Percentiles rank a stretch among this genome's conserved stretches.
Conservation (phyloP, 2,329 filamentous ascomycete genomes). For the Biscogniauxia marginata region DNA sequence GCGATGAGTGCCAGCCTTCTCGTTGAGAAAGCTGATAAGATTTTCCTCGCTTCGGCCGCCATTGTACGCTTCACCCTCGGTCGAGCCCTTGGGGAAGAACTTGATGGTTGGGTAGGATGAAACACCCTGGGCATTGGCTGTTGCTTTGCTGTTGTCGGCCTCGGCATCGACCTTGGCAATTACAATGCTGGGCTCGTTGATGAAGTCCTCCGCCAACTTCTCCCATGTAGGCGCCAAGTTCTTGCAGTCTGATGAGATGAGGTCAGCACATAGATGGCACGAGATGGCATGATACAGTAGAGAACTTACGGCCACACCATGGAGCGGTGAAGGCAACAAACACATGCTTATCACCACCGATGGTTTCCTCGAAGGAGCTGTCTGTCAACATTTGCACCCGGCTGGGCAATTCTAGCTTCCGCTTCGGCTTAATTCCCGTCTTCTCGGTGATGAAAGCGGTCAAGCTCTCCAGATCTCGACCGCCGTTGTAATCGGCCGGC, state of each 20-base stretch:
- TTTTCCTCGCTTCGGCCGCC: conserved; percentile 75
- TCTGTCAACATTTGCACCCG: conserved; percentile 80
- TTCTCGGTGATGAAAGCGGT: conserved; percentile 81
- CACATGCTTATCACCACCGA: conserved; percentile 86
- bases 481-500: conserved; percentile 81
- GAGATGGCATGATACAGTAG: conserved; percentile 3
- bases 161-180: conserved; percentile 97
- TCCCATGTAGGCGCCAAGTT: conserved; percentile 88
- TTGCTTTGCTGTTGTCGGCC: conserved; percentile 75
- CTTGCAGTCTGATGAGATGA: conserved; percentile 80
- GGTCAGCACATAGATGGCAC: conserved; percentile 11
- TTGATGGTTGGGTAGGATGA: conserved; percentile 95
- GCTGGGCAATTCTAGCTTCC: conserved; percentile 70
- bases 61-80: conserved; percentile 67
- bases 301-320: conserved; percentile 91
- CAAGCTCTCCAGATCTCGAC: conserved; percentile 84
- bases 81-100: conserved; percentile 88
- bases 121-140: conserved; percentile 73
- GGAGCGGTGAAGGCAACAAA: conserved; percentile 96
- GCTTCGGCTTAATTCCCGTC: conserved; percentile 79
- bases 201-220: conserved; percentile 77
- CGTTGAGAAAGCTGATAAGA: conserved; percentile 80
- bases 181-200: conserved; percentile 72
- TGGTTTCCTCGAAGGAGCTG: conserved; percentile 68
- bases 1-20: conserved; percentile 85